phyloP scores from a whole-genome alignment of 129 eudicot species.

The Mikania micrantha region DNA sequence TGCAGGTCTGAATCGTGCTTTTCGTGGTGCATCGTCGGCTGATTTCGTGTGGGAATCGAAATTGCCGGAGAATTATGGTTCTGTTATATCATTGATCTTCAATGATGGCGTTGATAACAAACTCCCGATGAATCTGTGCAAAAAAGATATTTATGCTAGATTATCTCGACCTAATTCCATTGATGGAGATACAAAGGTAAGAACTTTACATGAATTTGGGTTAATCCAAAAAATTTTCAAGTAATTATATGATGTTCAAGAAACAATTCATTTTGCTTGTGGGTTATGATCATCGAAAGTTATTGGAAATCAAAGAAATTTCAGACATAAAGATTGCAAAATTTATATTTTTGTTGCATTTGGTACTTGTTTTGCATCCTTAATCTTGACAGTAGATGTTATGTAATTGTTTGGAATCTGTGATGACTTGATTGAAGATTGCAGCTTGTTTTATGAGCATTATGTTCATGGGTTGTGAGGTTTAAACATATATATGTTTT shows the following conservation, averaged over 20 bases:
- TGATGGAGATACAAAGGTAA: conserved; percentile 74
- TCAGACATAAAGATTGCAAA: neutral
- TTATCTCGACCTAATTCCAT: conserved; percentile 47
- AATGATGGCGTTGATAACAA: neutral
- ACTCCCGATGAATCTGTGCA: conserved; percentile 36
- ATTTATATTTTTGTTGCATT: neutral
- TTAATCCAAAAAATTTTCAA: no score
- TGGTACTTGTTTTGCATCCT: neutral
- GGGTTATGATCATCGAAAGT: neutral
- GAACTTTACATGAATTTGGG: neutral
- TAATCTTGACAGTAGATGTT: neutral
- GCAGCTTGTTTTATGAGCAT: neutral
- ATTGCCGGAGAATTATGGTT: conserved; percentile 56
- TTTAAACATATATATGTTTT: neutral
- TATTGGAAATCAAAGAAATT: neutral
- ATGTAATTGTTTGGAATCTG: neutral
- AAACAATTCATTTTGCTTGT: neutral
- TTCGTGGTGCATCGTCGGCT: conserved; percentile 75
- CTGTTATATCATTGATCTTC: conserved; percentile 38
- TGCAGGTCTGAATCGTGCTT: conserved; percentile 57
- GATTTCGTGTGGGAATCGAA: conserved; percentile 91
- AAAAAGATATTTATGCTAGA: conserved; percentile 58
- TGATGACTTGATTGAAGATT: conserved; percentile 8
- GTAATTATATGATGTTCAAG: no score
- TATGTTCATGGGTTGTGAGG: neutral